Evolutionary conservation across 345 rosid genomes (phyloP).

Genomic region (Populus pruinosa): DNA sequence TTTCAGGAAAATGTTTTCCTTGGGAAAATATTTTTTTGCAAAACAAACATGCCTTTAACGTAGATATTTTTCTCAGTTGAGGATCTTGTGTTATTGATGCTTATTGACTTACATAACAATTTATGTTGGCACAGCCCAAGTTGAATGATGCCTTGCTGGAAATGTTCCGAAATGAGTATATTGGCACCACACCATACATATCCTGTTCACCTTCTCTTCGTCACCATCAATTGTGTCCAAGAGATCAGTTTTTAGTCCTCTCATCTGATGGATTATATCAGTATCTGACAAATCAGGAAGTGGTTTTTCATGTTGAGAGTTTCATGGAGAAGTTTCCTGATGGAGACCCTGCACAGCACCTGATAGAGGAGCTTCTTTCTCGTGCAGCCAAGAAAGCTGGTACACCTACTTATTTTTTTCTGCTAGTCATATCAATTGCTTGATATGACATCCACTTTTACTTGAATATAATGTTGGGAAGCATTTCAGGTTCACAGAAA

Average conservation of each 20-base stretch:
- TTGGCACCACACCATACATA: slow-evolving; percentile 82
- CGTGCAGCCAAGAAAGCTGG: slow-evolving; percentile 99
- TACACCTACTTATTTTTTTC: slow-evolving; percentile 24
- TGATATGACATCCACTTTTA: not conserved
- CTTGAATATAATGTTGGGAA: not conserved
- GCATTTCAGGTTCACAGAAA: not conserved
- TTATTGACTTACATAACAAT: slow-evolving; percentile 8
- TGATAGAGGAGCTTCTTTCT: slow-evolving; percentile 84
- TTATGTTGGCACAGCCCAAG: slow-evolving; percentile 65
- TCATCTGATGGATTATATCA: slow-evolving; percentile 97
- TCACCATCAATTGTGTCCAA: slow-evolving; percentile 76
- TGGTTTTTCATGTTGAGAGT: slow-evolving; percentile 70
- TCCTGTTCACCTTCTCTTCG: slow-evolving; percentile 80
- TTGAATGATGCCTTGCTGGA: slow-evolving; percentile 71
- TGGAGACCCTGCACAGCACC: slow-evolving; percentile 95
- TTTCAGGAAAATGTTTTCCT: too few relatives aligned
- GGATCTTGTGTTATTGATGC: not conserved
- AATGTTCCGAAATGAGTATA: slow-evolving; percentile 82
- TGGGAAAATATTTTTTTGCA: too few relatives aligned
- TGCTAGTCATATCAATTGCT: slow-evolving; percentile 3
- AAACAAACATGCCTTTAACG: not conserved
- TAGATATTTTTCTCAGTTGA: not conserved
- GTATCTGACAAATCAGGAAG: slow-evolving; percentile 87
- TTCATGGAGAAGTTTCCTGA: slow-evolving; percentile 94
- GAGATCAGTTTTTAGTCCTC: slow-evolving; percentile 84